Conservation (phyloP, 2,329 filamentous ascomycete species). For the Conoideocrella luteorostrata region DNA sequence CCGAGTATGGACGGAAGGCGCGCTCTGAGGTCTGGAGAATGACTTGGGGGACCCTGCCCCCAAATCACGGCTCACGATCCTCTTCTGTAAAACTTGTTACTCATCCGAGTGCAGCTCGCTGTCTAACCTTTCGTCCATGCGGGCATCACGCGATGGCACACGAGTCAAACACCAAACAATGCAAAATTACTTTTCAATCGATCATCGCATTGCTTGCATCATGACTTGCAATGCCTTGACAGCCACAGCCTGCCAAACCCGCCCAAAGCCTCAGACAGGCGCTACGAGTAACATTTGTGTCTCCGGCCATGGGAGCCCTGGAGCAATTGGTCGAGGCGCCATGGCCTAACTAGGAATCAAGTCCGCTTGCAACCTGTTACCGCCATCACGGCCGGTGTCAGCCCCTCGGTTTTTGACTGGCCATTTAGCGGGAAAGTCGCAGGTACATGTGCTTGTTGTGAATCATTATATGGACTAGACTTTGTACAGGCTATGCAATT, state of each 20-base stretch:
- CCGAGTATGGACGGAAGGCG: no score
- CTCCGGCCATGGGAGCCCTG: no score
- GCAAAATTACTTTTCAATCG: constrained; percentile 2
- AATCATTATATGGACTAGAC: no score
- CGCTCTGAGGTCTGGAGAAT: no score
- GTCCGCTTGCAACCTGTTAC: constrained; percentile 13
- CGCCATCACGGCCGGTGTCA: background rate
- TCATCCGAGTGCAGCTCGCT: background rate
- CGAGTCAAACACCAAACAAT: constrained; percentile 4
- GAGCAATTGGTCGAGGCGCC: constrained; percentile 3
- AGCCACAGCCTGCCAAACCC: background rate
- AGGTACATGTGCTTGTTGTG: background rate
- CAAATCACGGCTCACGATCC: background rate
- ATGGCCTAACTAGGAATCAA: constrained; percentile 15
- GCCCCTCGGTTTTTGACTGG: background rate
- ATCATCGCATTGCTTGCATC: background rate
- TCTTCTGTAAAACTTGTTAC: background rate
- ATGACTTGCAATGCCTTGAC: background rate
- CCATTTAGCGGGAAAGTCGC: background rate
- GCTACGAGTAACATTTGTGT: background rate
- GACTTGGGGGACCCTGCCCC: background rate
- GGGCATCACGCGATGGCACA: background rate
- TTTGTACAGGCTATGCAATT: background rate
- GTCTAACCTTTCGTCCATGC: background rate
- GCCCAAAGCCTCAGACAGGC: no score